Conservation (phyloP, 2,329 filamentous ascomycete species). For the Calycina herbarum region DNA sequence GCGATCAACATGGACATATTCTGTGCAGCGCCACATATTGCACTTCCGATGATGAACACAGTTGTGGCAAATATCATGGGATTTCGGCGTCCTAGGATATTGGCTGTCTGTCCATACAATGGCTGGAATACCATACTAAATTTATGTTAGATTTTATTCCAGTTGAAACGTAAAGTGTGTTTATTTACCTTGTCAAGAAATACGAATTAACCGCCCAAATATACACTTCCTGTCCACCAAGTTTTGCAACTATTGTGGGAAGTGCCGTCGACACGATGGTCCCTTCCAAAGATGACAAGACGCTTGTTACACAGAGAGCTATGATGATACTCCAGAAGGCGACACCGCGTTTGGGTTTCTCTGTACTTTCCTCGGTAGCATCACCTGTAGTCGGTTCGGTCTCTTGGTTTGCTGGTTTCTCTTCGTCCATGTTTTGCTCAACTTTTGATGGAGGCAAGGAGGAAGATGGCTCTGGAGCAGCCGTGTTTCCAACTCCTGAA, state of each 20-base stretch:
- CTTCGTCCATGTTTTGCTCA: background rate
- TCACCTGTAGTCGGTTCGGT: background rate
- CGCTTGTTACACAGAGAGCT: slow-evolving; percentile 7
- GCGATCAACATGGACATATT: slow-evolving; percentile 63
- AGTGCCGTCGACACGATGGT: slow-evolving; percentile 24
- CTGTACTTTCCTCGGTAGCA: background rate
- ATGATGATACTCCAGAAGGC: slow-evolving; percentile 8
- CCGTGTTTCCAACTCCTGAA: background rate
- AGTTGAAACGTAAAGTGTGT: background rate
- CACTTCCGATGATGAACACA: slow-evolving; percentile 12
- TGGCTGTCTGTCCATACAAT: slow-evolving; percentile 13
- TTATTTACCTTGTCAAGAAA: slow-evolving; percentile 21
- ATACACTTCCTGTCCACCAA: slow-evolving; percentile 17
- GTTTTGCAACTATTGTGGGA: slow-evolving; percentile 22
- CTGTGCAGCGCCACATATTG: slow-evolving; percentile 2
- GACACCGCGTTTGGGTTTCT: background rate
- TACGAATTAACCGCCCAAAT: slow-evolving; percentile 24
- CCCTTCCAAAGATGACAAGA: slow-evolving; percentile 21
- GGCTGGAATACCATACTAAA: slow-evolving; percentile 13
- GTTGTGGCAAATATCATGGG: slow-evolving; percentile 6
- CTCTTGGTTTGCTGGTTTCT: background rate
- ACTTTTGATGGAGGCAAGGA: background rate
- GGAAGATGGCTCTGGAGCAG: background rate
- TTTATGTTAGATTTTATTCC: background rate
- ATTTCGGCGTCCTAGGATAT: slow-evolving; percentile 11